These are phyloP conservation scores for Colletotrichum destructivum DNA, from an alignment of 2,329 filamentous ascomycete genomes.

Conservation along the genomic window DNA sequence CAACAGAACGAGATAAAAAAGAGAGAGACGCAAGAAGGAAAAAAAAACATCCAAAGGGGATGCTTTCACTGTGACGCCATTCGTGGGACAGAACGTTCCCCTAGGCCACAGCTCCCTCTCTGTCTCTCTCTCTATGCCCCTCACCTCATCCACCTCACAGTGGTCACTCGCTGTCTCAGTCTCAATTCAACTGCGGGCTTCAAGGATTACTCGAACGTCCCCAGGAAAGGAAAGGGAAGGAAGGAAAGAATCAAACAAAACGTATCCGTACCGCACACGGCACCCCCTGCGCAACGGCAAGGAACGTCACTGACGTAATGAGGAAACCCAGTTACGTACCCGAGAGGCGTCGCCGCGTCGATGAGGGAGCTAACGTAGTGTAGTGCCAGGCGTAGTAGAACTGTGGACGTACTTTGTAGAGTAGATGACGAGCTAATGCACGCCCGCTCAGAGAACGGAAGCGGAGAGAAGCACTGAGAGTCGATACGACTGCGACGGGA, in stretches of 20 bases:
- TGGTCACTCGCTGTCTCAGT: neutral
- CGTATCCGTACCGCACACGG: neutral
- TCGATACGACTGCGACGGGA: neutral
- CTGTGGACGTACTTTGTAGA: neutral
- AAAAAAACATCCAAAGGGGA: neutral
- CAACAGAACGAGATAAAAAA: neutral
- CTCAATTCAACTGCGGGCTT: neutral
- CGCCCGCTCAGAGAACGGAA: constrained; percentile 31
- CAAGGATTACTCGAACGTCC: neutral
- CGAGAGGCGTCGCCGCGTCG: constrained; percentile 24
- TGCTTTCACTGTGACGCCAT: constrained; percentile 22
- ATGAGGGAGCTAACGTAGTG: constrained; percentile 22
- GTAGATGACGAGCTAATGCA: constrained; percentile 27
- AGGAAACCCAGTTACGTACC: constrained; percentile 20
- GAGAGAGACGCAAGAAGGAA: too few species aligned
- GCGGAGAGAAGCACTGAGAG: constrained; percentile 11
- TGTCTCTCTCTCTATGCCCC: neutral
- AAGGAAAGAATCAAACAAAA: neutral
- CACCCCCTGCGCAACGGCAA: constrained; percentile 13
- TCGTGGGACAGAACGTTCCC: neutral
- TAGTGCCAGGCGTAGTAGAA: neutral
- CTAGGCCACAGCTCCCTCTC: neutral
- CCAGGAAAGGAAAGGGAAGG: neutral
- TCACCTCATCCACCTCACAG: neutral
- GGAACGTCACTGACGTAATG: constrained; percentile 30